These are phyloP conservation scores for Rhamnella rubrinervis DNA, from an alignment of 331 rosid genomes.

Conservation along the genomic window DNA sequence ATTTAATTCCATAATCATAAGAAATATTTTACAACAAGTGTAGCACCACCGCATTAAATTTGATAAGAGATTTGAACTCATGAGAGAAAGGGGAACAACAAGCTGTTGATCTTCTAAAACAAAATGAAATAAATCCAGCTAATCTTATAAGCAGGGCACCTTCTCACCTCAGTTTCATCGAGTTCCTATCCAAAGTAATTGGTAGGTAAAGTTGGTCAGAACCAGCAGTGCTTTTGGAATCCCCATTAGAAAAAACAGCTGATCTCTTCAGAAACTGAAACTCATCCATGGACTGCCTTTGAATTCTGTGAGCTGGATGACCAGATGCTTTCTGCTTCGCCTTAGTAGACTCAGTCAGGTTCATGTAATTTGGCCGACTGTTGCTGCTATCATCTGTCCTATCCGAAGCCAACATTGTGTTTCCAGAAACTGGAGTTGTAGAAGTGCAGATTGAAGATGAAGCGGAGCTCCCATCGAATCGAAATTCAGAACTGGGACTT, in stretches of 20 bases:
- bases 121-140: slow-evolving; percentile 18
- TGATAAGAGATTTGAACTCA: slow-evolving; percentile 27
- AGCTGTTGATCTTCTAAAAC: slow-evolving; percentile 68
- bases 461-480: slow-evolving; percentile 83
- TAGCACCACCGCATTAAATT: slow-evolving; percentile 36
- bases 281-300: slow-evolving; percentile 94
- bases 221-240: slow-evolving; percentile 73
- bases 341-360: slow-evolving; percentile 80
- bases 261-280: slow-evolving; percentile 72
- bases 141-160: neutral
- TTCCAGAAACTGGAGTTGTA: slow-evolving; percentile 74
- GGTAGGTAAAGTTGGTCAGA: slow-evolving; percentile 63
- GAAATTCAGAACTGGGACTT: slow-evolving; percentile 92
- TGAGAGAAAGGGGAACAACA: slow-evolving; percentile 49
- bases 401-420: slow-evolving; percentile 56
- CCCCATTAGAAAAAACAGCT: slow-evolving; percentile 59
- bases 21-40: slow-evolving; percentile 39
- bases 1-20: slow-evolving; percentile 12
- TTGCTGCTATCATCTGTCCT: slow-evolving; percentile 64
- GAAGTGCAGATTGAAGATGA: slow-evolving; percentile 91
- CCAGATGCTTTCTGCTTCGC: slow-evolving; percentile 54
- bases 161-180: slow-evolving; percentile 36
- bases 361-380: slow-evolving; percentile 80
- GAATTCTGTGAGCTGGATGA: slow-evolving; percentile 51
- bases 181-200: slow-evolving; percentile 47